phyloP scores from a whole-genome alignment of 371 early-diverging fungal genomes.

The Rhizomucor miehei region DNA sequence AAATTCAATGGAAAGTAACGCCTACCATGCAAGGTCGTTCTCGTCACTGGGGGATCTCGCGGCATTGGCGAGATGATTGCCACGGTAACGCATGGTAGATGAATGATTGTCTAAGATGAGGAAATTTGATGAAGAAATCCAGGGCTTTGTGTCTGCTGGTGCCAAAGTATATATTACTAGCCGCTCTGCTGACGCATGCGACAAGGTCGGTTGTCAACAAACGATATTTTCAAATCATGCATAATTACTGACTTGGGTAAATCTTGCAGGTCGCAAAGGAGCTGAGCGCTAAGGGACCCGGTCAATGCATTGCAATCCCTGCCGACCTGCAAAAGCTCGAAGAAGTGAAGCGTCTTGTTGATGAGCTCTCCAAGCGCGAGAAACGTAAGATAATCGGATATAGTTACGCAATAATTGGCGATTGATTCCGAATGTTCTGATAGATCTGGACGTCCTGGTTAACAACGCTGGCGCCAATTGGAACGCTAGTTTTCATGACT shows the following conservation, averaged over 20 bases:
- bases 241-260: background rate
- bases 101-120: background rate
- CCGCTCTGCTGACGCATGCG: conserved; percentile 61
- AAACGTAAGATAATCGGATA: conserved; percentile 30
- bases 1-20: background rate
- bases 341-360: conserved; percentile 58
- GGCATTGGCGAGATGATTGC: conserved; percentile 70
- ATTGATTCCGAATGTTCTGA: no score
- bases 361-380: conserved; percentile 56
- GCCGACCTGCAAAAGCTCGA: conserved; percentile 73
- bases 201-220: conserved; percentile 30
- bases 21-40: conserved; percentile 72
- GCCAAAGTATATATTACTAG: conserved; percentile 76
- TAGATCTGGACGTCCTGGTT: conserved; percentile 77
- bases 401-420: conserved; percentile 11
- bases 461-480: conserved; percentile 83
- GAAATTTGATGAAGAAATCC: background rate
- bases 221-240: background rate
- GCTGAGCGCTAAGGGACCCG: conserved; percentile 60
- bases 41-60: conserved; percentile 86
- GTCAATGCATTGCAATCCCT: conserved; percentile 68
- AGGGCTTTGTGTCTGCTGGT: conserved; percentile 73
- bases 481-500: conserved; percentile 53
- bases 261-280: conserved; percentile 33
- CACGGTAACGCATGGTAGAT: conserved; percentile 14